Base-by-base conservation (phyloP, 345 rosid species). In the Syzygium aqueum region DNA sequence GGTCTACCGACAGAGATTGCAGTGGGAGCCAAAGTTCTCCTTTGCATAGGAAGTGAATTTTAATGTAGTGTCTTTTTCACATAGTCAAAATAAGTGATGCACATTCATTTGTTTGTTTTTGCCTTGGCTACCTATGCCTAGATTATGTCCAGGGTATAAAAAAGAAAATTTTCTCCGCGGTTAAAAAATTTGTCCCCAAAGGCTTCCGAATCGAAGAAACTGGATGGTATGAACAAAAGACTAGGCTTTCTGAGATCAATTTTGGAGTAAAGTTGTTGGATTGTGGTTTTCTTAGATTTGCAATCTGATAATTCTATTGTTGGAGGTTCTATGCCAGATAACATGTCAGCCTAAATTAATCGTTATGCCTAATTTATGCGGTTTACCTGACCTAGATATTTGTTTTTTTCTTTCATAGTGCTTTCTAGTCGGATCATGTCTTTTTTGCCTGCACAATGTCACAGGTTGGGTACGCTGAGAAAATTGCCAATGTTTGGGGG, bases 401-500 rank as follows among this genome's bases (percentile, higher is more conserved):
- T 51, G 23, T 19, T 30, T 8, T 51, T 51, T 50, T 67, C 46
- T 22, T 86, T 17, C 30, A 2, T 33, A 73, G 82, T 33, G 78
- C 33, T 11, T 43, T 77, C 19, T 46, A 11, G 56, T 23, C 28
- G 25, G 37, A 28, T 73, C 82, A 73, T 37, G 56, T 12, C 27
- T 51, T 78, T 15, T 51, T 16, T 67, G 4, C 50, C 11, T 85
- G 51, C 21, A 63, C 40, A 80, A 89, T 33, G 8, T 85, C 84
- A 85, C 95, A 96, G 99, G 98, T 95, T 90, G 99, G 98, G 86
- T 97, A 96, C 88, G 98, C 99, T 28, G 99, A 97, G 92, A 97
- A 96, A 90, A 97, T 96, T 43, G 93, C 96, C 52, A 94, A 94
- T 53, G 98, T 96, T 51, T 97, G 99, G 99, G 93, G 91, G 40